Percentiles rank a stretch among this genome's conserved stretches.
phyloP scores from a whole-genome alignment of 139 green algal species.

The Spirogloea muscicola region DNA sequence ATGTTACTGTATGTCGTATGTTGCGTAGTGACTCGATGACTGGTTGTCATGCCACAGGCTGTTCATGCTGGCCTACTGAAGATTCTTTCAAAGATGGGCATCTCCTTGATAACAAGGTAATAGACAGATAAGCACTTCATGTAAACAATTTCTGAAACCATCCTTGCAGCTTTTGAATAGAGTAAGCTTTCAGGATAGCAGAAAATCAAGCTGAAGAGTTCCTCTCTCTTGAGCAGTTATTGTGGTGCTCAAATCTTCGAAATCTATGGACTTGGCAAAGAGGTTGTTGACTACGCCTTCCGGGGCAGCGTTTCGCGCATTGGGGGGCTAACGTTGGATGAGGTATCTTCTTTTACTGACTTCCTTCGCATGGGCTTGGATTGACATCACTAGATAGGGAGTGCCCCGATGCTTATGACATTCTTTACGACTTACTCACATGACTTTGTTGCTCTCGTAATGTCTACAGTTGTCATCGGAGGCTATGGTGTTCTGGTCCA shows the following conservation, averaged over 20 bases:
- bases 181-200: no score
- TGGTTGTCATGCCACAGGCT: no score
- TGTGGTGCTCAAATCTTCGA: slow-evolving; percentile 88
- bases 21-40: no score
- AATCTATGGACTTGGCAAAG: slow-evolving; percentile 89
- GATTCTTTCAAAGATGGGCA: slow-evolving; percentile 99
- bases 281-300: slow-evolving; percentile 78
- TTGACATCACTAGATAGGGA: neutral
- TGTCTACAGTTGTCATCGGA: slow-evolving; percentile 63
- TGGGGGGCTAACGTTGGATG: slow-evolving; percentile 86
- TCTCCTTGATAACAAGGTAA: slow-evolving; percentile 93
- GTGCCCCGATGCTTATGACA: neutral
- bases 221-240: slow-evolving; percentile 52
- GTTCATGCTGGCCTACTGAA: slow-evolving; percentile 96
- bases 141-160: no score
- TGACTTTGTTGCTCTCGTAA: neutral
- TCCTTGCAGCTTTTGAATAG: no score
- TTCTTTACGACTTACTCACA: neutral
- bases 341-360: slow-evolving; percentile 60
- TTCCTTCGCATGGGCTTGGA: neutral
- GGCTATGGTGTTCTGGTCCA: slow-evolving; percentile 81
- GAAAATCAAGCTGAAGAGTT: no score
- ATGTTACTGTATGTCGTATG: no score
- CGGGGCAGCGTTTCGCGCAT: slow-evolving; percentile 83
- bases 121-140: no score